Conservation (phyloP, 495 filamentous ascomycete species). For the Zalerion maritima region DNA sequence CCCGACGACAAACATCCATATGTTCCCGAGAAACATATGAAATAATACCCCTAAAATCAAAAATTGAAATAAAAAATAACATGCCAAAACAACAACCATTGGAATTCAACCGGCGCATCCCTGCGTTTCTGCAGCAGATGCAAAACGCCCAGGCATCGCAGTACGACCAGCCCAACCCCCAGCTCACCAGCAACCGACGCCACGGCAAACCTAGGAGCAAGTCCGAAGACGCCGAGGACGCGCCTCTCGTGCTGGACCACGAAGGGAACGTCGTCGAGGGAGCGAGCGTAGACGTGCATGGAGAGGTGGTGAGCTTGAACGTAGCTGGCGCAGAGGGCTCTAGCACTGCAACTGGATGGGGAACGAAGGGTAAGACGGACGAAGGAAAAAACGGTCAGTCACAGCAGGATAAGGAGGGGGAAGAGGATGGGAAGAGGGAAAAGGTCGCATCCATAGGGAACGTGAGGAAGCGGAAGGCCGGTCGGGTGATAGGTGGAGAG, state of each 20-base stretch:
- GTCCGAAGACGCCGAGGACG: conserved; percentile 36
- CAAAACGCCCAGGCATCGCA: too few species aligned
- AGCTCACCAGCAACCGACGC: conserved; percentile 25
- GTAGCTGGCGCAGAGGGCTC: conserved; percentile 4
- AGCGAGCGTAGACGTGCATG: conserved; percentile 22
- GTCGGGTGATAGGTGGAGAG: conserved; percentile 28
- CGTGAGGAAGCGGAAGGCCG: conserved; percentile 33
- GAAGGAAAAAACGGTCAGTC: conserved; percentile 1
- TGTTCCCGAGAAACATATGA: too few species aligned
- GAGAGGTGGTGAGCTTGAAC: conserved; percentile 15
- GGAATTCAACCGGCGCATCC: too few species aligned
- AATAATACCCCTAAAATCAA: too few species aligned
- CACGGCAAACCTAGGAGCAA: conserved; percentile 22
- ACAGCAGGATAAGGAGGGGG: conserved; percentile 5
- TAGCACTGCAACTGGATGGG: not conserved
- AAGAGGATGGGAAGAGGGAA: conserved; percentile 11
- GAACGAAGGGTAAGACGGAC: conserved; percentile 3
- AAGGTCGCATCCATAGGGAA: conserved; percentile 25
- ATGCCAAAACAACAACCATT: too few species aligned
- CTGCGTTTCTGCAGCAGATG: too few species aligned
- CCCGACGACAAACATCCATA: too few species aligned
- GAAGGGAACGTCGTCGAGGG: conserved; percentile 25
- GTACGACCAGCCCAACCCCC: conserved; percentile 23
- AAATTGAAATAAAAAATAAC: too few species aligned
- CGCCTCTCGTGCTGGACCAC: conserved; percentile 32